Base-by-base conservation (phyloP, 192 early-diverging fungal species). In the Coemansia aciculifera region DNA sequence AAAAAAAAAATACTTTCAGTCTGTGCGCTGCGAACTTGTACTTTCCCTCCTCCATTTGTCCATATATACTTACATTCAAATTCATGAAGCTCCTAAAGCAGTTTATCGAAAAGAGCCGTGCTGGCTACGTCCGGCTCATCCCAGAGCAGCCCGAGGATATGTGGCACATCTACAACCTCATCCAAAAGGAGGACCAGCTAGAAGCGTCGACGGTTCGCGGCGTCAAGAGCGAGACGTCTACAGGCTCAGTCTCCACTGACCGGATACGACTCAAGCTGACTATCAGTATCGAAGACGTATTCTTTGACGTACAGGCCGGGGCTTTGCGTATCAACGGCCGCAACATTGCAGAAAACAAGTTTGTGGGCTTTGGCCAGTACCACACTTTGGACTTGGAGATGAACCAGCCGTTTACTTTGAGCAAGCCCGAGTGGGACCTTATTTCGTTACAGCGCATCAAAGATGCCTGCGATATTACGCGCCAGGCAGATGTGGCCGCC, bases 141-240 rank as follows among this genome's bases (percentile, higher is more conserved):
- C 90, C 96, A 1, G 94, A 98, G 71, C 93, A 98, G 67, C 75
- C 89, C 56, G 96, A 99, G 66, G 98, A 99, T 79, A 94, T 99
- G 93, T 99, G 98, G 96, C 95, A 96, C 81, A 86, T 91, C 37
- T 95, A 96, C 83, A 94, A 92, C 73, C 85, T 93, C 32, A 90
- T 99, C 61, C 83, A 89, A 32, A 85, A 89, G 65, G 92, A 90
- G 61, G 98, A 99, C 87, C 83, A 85, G 63, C 86, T 99, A 51
- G 86, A 91, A 72, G 93, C 94, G 11, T 88, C 92, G 9, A 95
- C 96, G 15, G 86, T 97, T 64, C 94, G 95, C 17, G 90, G 94
- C 8, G 89, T 99, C 19, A 94, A 96, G 21, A 91, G 89, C 13
- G 94, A 96, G 75, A 87, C 89, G 51, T 66, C 86, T 34, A 97